Evolutionary conservation across 2,329 filamentous ascomycete genomes (phyloP), one percentile per base, ranked within the genome.

Genomic region (Trichoderma atrobrunneum): DNA sequence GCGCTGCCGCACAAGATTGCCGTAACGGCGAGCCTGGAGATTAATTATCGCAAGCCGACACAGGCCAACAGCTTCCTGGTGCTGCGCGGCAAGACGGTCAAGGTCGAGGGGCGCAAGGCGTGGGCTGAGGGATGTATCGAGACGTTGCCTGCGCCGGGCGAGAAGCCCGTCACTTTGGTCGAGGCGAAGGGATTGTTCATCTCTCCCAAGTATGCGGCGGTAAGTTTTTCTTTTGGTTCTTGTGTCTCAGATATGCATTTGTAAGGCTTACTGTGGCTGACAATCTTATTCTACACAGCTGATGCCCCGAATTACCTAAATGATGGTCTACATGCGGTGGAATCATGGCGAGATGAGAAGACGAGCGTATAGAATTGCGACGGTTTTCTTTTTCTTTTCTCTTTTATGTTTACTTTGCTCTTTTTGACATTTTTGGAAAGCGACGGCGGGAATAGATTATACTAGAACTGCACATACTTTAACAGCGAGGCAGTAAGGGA

Each of bases 101-200:
- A 92, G 84, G 92, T 95, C 1, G 94, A 98, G 79, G 95, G 96
- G 1, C 87, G 96, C 74, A 98, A 98, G 85, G 95, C 94, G 14
- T 98, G 94, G 94, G 94, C 98, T 1, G 91, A 93, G 82, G 96
- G 94, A 1, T 88, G 89, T 76, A 91, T 98, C 77, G 94, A 97
- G 87, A 91, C 93, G 70, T 82, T 98, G 73, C 88, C 88, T 8
- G 72, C 86, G 84, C 84, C 76, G 39, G 89, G 89, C 10, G 87
- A 91, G 81, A 85, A 87, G 76, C 90, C 91, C 1, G 82, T 87
- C 18, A 87, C 95, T 62, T 81, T 98, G 72, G 94, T 92, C 8
- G 93, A 97, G 82, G 95, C 93, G 0, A 92, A 92, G 79, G 94
- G 92, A 3, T 82, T 99, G 76, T 98, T 97, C 80, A 88, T 98